Evolutionary conservation across 1,284 basidiomycete species (phyloP), one percentile per base, ranked within the genome.

Genomic region (Inonotus hispidus): DNA sequence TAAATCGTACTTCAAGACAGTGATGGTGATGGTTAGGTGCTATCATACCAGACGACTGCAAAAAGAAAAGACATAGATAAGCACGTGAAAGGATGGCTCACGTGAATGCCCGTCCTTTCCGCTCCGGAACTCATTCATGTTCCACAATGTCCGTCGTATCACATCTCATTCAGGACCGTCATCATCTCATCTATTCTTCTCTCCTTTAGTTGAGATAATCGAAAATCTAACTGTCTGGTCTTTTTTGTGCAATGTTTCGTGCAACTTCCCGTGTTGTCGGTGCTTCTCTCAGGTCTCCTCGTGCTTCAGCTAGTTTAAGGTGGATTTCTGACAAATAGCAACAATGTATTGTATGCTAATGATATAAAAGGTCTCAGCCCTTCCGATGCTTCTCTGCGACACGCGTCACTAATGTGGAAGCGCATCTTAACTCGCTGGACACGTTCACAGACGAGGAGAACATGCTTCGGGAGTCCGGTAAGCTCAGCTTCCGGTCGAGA

Each of bases 361-460:
- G 13, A 19, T 19, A 23, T 11, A 54, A 10, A 52, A 52, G 50
- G 19, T 35, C 7, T 35, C 23, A 39, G 32, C 23, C 23, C 27
- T 23, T 32, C 21, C 55, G 60, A 29, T 32, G 23, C 25, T 80
- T 81, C 71, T 72, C 79, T 25, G 72, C 77, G n/a, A 77, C 77
- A 39, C 70, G 68, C 64, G 70, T 67, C 59, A 63, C 67, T 49
- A 71, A 71, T 35, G 72, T 72, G 25, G 75, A 77, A 37, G 56
- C 58, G 3, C 50, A 64, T 16, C 66, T 84, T 38, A 82, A 80
- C 63, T 91, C 90, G 0, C 76, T 96, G 27, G 86, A 88, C 70
- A 83, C 82, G 10, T 93, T 94, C 68, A 93, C 92, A 10, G 93
- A 96, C 47, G 95, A 98, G 70, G 95, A 98, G 74, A 77, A 88